Base-by-base conservation (phyloP, 106 monocot species). In the Vanilla planifolia region DNA sequence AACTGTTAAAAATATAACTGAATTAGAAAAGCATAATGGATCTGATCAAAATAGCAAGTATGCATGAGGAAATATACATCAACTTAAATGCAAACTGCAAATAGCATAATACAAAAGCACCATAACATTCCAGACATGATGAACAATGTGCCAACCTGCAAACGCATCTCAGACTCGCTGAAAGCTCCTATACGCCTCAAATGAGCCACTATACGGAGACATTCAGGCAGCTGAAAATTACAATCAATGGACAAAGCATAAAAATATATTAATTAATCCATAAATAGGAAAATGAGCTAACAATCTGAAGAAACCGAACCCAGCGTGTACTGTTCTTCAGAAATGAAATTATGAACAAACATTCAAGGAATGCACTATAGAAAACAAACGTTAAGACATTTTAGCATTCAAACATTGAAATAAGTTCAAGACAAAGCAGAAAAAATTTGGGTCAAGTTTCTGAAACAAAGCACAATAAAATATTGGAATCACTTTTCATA, bases 171-270 rank as follows among this genome's bases (percentile, higher is more conserved):
- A 47, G 86, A 87, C 82, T 96, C 96, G 59, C 60, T 84, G 72
- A 81, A 96, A 28, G 85, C 86, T 43, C 91, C 91, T 72, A 96
- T 82, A 43, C 91, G 84, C 33, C 84, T 79, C 66, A 96, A 67
- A 76, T 96, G 96, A 69, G 84, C 90, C 70, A 96, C 81, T 71
- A 96, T 81, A 47, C 96, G 83, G 51, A 96, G 84, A 41, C 91
- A 96, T 59, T 96, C 96, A 17, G 96, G 81, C 66, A 96, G 77
- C 96, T 96, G 72, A 48, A 84, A 8, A 63, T n/a, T 25, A 75
- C 52, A 1, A 66, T 43, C 47, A 37, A 46, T 24, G 23, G 46
- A 47, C 16, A 2, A 46, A 63, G 21, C 23, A 28, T 6, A 68
- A 25, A 41, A 66, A 57, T 55, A 28, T 32, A 55, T 17, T 8